Conservation (phyloP, 495 filamentous ascomycete species). For the Lasiosphaeria ovina region DNA sequence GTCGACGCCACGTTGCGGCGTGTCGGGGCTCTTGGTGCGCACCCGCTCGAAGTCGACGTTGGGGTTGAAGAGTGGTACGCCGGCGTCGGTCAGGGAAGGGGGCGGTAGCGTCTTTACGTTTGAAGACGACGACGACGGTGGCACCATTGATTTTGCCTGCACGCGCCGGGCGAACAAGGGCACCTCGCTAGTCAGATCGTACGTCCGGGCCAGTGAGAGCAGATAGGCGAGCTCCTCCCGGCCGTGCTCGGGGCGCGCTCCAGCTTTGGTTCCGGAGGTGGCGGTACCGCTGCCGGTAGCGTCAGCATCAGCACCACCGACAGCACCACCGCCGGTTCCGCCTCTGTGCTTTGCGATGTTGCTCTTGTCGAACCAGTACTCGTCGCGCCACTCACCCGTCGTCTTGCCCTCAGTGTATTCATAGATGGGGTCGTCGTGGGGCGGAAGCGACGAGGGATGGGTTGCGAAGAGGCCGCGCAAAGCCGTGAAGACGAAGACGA, state of each 20-base stretch:
- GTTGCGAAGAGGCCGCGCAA: neutral
- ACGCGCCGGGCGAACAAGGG: neutral
- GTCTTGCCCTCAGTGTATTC: neutral
- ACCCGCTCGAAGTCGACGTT: neutral
- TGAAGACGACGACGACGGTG: neutral
- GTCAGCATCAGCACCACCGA: neutral
- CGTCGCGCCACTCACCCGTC: neutral
- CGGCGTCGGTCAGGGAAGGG: neutral
- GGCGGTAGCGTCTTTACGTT: neutral
- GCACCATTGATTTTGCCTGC: neutral
- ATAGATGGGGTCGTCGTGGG: neutral
- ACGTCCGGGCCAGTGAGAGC: neutral
- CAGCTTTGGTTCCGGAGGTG: neutral
- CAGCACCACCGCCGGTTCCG: no score
- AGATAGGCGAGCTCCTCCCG: neutral
- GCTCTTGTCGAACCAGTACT: slow-evolving; percentile 2
- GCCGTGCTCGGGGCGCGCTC: neutral
- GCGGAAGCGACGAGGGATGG: neutral
- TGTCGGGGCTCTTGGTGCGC: neutral
- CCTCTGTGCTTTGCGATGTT: neutral
- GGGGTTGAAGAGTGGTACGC: neutral
- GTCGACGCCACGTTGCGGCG: neutral
- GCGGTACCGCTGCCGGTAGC: neutral
- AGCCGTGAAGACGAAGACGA: neutral
- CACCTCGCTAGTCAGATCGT: neutral